Percentiles rank a stretch among this genome's conserved stretches.
Conservation (phyloP, 225 moss, liverwort and hornwort species). For the Bryoerythrophyllum caledonicum region DNA sequence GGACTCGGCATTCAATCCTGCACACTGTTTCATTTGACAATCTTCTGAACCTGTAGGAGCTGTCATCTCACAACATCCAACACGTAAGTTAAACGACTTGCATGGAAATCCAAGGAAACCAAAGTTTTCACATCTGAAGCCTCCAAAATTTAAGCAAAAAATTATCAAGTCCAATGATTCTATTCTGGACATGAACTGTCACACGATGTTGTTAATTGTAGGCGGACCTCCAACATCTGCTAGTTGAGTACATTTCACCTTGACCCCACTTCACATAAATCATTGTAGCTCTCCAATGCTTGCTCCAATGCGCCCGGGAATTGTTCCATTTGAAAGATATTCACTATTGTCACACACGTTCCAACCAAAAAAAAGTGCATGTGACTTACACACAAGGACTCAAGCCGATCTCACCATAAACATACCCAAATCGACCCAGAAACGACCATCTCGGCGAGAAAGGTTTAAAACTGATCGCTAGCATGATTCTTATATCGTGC, state of each 20-base stretch:
- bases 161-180: neutral
- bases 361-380: too few species aligned
- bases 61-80: neutral
- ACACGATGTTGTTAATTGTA: neutral
- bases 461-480: neutral
- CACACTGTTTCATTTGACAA: too few species aligned
- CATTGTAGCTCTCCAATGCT: too few species aligned
- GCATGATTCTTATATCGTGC: neutral
- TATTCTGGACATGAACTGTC: neutral
- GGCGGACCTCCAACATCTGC: slow-evolving; percentile 11
- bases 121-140: neutral
- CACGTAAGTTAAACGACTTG: neutral
- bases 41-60: too few species aligned
- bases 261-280: slow-evolving; percentile 7
- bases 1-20: too few species aligned
- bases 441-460: too few species aligned
- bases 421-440: too few species aligned
- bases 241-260: too few species aligned
- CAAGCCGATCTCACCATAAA: too few species aligned
- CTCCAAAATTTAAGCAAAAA: neutral
- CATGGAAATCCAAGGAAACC: neutral
- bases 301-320: slow-evolving; percentile 12
- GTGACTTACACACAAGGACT: too few species aligned
- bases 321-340: too few species aligned
- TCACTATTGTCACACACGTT: too few species aligned